phyloP scores from a whole-genome alignment of 139 green algal genomes.

The Prasinococcaceae sp. region DNA sequence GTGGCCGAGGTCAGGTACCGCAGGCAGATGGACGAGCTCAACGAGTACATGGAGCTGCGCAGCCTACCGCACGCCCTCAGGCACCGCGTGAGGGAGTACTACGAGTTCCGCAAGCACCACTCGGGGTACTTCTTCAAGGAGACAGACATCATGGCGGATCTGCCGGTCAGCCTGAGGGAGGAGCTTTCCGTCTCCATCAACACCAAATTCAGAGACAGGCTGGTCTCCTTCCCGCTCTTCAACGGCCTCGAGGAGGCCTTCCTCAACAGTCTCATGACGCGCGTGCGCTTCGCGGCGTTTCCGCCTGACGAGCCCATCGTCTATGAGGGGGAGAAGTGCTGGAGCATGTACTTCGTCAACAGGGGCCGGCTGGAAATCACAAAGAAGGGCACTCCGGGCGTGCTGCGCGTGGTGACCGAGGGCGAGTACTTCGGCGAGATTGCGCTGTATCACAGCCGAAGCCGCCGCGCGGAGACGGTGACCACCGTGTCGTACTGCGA shows the following conservation, averaged over 20 bases:
- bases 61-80: constrained; percentile 1
- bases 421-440: constrained; percentile 14
- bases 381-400: background rate
- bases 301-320: constrained; percentile 6
- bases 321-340: background rate
- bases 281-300: background rate
- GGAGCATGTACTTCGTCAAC: constrained; percentile 7
- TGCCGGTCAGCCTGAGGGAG: background rate
- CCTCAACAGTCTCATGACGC: background rate
- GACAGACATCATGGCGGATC: constrained; percentile 2
- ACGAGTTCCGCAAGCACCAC: constrained; percentile 1
- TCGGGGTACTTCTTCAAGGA: constrained; percentile 6
- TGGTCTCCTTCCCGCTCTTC: constrained; percentile 6
- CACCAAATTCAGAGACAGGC: constrained; percentile 1
- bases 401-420: background rate
- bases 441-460: background rate
- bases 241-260: background rate
- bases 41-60: background rate
- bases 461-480: background rate
- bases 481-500: background rate
- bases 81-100: constrained; percentile 1
- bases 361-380: constrained; percentile 8
- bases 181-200: constrained; percentile 1
- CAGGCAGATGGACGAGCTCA: constrained; percentile 5
- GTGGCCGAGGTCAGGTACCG: constrained; percentile 2